Conservation (phyloP, 106 monocot genomes). For the Dendrobium officinale region DNA sequence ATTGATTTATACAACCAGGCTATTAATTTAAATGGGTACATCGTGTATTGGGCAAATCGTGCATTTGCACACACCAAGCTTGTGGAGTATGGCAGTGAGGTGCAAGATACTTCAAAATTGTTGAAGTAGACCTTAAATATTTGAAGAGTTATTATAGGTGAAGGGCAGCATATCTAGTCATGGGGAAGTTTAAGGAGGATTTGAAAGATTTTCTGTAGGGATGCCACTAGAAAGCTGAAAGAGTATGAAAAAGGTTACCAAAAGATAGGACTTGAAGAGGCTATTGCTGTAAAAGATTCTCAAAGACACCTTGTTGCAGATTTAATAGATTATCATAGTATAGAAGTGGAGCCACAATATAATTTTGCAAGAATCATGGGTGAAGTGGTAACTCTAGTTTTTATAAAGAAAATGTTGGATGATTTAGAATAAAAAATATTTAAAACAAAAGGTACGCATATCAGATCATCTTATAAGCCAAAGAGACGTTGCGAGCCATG, state of each 20-base stretch:
- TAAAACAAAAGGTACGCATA: constrained; percentile 56
- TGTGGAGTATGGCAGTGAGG: constrained; percentile 94
- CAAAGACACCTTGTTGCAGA: constrained; percentile 57
- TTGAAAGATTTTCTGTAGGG: constrained; percentile 50
- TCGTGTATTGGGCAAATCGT: constrained; percentile 98
- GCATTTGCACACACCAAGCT: constrained; percentile 92
- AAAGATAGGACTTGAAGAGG: constrained; percentile 93
- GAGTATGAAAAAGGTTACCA: constrained; percentile 96
- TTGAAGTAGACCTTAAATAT: constrained; percentile 88
- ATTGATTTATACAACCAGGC: constrained; percentile 85
- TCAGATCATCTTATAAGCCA: constrained; percentile 73
- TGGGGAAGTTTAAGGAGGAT: constrained; percentile 99
- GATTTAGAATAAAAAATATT: not conserved
- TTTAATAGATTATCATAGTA: constrained; percentile 72
- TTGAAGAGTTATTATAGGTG: constrained; percentile 94
- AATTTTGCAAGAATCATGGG: constrained; percentile 88
- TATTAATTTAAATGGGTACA: constrained; percentile 71
- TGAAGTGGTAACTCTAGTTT: constrained; percentile 68
- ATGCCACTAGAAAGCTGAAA: constrained; percentile 87
- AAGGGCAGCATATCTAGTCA: constrained; percentile 85
- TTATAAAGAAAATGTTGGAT: constrained; percentile 81
- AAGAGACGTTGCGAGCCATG: constrained; percentile 50
- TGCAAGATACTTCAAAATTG: constrained; percentile 85
- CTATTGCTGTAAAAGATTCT: constrained; percentile 65
- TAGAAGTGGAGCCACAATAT: constrained; percentile 84